Conservation (phyloP, 257 asterid genomes). For the Osmanthus fragrans region DNA sequence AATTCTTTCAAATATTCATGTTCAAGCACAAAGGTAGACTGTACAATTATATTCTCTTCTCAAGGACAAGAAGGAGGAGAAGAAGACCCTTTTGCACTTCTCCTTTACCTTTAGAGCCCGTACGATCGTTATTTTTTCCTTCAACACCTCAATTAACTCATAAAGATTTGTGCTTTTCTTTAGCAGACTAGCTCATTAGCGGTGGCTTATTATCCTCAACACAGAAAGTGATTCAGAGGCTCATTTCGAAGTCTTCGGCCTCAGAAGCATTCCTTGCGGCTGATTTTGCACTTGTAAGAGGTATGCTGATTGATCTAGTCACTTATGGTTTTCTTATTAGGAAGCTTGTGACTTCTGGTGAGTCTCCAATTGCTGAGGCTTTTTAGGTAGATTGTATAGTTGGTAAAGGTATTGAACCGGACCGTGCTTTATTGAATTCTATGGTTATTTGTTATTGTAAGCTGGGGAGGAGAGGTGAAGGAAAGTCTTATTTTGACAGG, state of each 20-base stretch:
- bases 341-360: constrained; percentile 44
- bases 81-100: constrained; percentile 38
- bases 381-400: constrained; percentile 33
- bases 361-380: constrained; percentile 43
- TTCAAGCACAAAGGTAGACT: constrained; percentile 22
- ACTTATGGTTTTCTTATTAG: constrained; percentile 41
- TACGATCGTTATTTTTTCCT: constrained; percentile 20
- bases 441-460: constrained; percentile 56
- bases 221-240: constrained; percentile 47
- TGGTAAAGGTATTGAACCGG: constrained; percentile 35
- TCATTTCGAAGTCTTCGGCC: constrained; percentile 37
- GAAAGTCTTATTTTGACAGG: constrained; percentile 44
- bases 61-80: neutral
- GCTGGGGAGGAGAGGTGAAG: constrained; percentile 56
- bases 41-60: constrained; percentile 15
- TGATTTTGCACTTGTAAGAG: constrained; percentile 43
- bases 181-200: constrained; percentile 40
- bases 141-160: constrained; percentile 27
- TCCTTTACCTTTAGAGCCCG: constrained; percentile 46
- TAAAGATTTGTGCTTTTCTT: constrained; percentile 38
- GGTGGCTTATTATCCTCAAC: constrained; percentile 49
- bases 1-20: constrained; percentile 28
- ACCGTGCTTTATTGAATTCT: constrained; percentile 41
- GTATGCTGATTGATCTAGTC: constrained; percentile 43
- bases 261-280: constrained; percentile 39